Percentiles rank a stretch among this genome's conserved stretches.
These are phyloP conservation scores for Fibroporia radiculosa DNA, from an alignment of 768 basidiomycete species.

Conservation along the genomic window DNA sequence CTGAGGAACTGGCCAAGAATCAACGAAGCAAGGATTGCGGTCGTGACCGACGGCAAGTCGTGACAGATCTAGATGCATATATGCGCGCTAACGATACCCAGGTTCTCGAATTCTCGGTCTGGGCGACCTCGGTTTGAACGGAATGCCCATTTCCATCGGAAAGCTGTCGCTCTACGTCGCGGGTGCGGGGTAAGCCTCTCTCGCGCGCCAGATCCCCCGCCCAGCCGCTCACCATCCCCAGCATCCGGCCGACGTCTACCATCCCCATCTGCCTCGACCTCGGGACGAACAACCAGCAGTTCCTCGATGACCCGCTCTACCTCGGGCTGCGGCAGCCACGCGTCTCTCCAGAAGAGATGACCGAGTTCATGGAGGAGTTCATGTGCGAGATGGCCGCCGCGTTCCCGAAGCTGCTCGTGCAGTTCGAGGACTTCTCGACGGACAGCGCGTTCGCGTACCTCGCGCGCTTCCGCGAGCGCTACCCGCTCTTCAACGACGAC, in stretches of 20 bases:
- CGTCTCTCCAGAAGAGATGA: slow-evolving; percentile 54
- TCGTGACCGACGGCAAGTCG: slow-evolving; percentile 79
- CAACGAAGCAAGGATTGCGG: slow-evolving; percentile 77
- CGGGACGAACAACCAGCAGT: slow-evolving; percentile 78
- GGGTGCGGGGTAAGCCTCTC: slow-evolving; percentile 61
- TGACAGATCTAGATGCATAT: neutral
- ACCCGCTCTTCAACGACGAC: slow-evolving; percentile 85
- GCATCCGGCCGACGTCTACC: slow-evolving; percentile 70
- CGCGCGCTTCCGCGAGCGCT: slow-evolving; percentile 63
- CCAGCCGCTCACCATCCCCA: slow-evolving; percentile 20
- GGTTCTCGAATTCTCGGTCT: slow-evolving; percentile 87
- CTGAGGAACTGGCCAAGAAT: slow-evolving; percentile 65
- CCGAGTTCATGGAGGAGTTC: slow-evolving; percentile 88
- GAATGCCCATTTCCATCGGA: slow-evolving; percentile 87
- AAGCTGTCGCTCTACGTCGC: slow-evolving; percentile 88
- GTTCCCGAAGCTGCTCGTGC: slow-evolving; percentile 79
- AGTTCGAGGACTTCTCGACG: slow-evolving; percentile 92
- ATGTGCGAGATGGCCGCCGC: slow-evolving; percentile 70
- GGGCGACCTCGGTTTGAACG: slow-evolving; percentile 77
- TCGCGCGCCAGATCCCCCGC: neutral
- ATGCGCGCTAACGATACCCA: slow-evolving; percentile 20
- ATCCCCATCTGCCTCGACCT: slow-evolving; percentile 84
- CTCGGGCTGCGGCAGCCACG: slow-evolving; percentile 75
- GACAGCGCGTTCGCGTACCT: slow-evolving; percentile 88
- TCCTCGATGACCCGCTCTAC: slow-evolving; percentile 83